Conservation (phyloP, 2,329 filamentous ascomycete genomes). For the Claviceps pazoutovae region DNA sequence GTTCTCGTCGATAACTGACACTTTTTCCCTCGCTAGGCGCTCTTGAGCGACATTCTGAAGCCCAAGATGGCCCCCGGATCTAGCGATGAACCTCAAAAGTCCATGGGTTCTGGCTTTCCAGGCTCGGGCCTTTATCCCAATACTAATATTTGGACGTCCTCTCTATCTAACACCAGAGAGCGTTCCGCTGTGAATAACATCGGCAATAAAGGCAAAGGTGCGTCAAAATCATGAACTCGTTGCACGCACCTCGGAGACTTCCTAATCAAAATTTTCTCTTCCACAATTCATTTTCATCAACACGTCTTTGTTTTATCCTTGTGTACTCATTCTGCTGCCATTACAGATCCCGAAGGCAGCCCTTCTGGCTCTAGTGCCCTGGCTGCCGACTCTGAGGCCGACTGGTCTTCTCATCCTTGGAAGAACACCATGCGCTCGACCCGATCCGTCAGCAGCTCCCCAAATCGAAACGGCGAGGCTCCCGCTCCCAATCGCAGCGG, state of each 20-base stretch:
- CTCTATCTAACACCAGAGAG: constrained; percentile 26
- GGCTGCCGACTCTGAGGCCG: constrained; percentile 53
- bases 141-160: constrained; percentile 27
- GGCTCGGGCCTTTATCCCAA: constrained; percentile 22
- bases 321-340: background rate
- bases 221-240: constrained; percentile 8
- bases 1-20: constrained; percentile 10
- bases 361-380: constrained; percentile 58
- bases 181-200: constrained; percentile 16
- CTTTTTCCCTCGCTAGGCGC: constrained; percentile 15
- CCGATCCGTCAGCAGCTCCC: constrained; percentile 41
- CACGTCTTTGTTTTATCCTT: constrained; percentile 6
- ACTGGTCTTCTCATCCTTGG: constrained; percentile 50
- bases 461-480: constrained; percentile 37
- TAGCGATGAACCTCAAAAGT: constrained; percentile 17
- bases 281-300: background rate
- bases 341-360: constrained; percentile 16
- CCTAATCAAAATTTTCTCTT: background rate
- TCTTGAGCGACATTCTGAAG: constrained; percentile 24
- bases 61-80: constrained; percentile 23
- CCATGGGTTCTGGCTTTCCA: constrained; percentile 26
- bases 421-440: constrained; percentile 32
- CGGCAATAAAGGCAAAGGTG: constrained; percentile 37
- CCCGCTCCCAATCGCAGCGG: constrained; percentile 30
- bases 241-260: background rate